Evolutionary conservation across 805 yeast species (phyloP).

Genomic region (Candida sithepensis): DNA sequence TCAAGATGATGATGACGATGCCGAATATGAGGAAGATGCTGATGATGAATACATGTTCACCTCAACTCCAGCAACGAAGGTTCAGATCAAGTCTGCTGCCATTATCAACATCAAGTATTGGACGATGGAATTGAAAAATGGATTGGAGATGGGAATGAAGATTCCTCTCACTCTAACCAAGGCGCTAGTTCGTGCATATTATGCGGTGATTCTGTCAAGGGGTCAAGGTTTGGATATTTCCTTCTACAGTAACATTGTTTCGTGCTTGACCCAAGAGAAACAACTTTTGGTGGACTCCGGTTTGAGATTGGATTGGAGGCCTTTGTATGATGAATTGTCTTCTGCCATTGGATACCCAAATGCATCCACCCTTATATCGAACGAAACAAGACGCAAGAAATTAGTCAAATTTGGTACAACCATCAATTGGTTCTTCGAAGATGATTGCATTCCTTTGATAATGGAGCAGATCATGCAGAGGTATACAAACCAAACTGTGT

Average conservation of each 20-base stretch:
- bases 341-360: slow-evolving; percentile 44
- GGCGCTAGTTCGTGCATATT: slow-evolving; percentile 64
- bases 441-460: slow-evolving; percentile 43
- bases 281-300: slow-evolving; percentile 37
- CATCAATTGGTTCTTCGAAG: slow-evolving; percentile 53
- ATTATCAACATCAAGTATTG: slow-evolving; percentile 75
- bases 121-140: slow-evolving; percentile 79
- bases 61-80: slow-evolving; percentile 52
- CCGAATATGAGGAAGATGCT: slow-evolving; percentile 36
- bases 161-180: slow-evolving; percentile 67
- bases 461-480: slow-evolving; percentile 49
- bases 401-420: slow-evolving; percentile 50
- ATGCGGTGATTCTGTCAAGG: slow-evolving; percentile 63
- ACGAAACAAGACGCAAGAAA: slow-evolving; percentile 45
- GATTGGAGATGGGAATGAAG: slow-evolving; percentile 74
- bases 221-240: slow-evolving; percentile 64
- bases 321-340: slow-evolving; percentile 35
- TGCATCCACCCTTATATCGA: slow-evolving; percentile 44
- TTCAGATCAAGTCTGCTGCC: slow-evolving; percentile 64
- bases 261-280: slow-evolving; percentile 49
- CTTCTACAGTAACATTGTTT: slow-evolving; percentile 60
- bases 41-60: slow-evolving; percentile 38
- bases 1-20: slow-evolving; percentile 35
- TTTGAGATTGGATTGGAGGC: slow-evolving; percentile 49
- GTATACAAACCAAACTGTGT: slow-evolving; percentile 51